Base-by-base conservation (phyloP, 2,329 filamentous ascomycete species). In the Daldinia eschscholtzii region DNA sequence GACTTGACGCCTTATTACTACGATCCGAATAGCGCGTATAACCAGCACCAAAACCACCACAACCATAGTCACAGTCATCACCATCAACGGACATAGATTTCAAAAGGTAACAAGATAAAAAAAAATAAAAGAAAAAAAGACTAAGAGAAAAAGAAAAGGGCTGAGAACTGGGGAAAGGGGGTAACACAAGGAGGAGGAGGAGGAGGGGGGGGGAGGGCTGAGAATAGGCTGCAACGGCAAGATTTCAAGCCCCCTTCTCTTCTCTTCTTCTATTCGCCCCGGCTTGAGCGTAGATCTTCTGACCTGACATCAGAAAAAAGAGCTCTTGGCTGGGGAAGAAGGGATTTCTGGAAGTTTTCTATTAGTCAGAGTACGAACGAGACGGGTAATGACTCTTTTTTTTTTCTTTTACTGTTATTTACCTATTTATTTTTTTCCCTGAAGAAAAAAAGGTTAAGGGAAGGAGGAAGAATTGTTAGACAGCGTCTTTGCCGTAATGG, bases 1-100 rank as follows among this genome's bases (percentile, higher is more conserved):
- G 71, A 77, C 50, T 26, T 72, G 39, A 61, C 64, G 23, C 15
- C 72, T 18, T 75, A 74, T 46, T 75, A 76, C 63, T 72, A 74
- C 64, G 70, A 75, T 33, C 57, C 60, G 28, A 73, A 68, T 55
- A 59, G 52, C 46, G 70, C 71, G 6, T 67, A 73, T 58, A 68
- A 13, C 6, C 67, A 72, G 10, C 68, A 33, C 5, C 46, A 50
- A 2, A 23, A 23, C 20, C 20, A 23, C 20, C 20, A 23, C 20
- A 23, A 2, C 20, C 20, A 23, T 23, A 23, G 2, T 23, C 20
- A 23, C 20, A 23, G 20, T 2, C 67, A 72, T 10, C 68, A 33
- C 5, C 46, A 50, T 2, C 23, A 72, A 28, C 70, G 67, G 52
- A 56, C 53, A 33, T 67, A 60, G n/a, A 9, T 12, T 6, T 20